Base-by-base conservation (phyloP, 208 protist genomes). In the Herpetomonas samuelpessoai region DNA sequence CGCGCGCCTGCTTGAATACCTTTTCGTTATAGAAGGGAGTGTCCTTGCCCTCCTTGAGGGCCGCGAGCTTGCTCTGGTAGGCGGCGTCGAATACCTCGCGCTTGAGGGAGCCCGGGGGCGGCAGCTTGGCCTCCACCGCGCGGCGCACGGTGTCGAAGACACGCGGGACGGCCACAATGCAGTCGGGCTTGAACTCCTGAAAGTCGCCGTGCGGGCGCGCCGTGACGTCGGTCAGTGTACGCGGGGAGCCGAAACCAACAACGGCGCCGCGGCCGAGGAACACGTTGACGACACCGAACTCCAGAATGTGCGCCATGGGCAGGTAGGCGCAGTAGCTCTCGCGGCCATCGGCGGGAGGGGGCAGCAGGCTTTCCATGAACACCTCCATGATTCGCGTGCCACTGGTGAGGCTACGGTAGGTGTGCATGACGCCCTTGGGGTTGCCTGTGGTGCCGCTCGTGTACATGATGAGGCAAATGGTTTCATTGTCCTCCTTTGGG, bases 241-340 rank as follows among this genome's bases (percentile, higher is more conserved):
- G 81, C 28, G 86, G 88, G 4, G 22, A 74, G 58, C 81, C 84
- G 62, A 93, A 96, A 44, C 78, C 76, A 51, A 95, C 62, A 2
- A 83, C 28, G 28, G 68, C 71, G 27, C 89, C 93, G n/a, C 81
- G 69, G 4, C 57, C 48, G 2, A 97, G 52, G 35, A 96, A 71
- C 31, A 93, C 61, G 45, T 76, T 88, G 25, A 95, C 60, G 19
- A 91, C 85, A 18, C 62, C 71, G 31, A 96, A 78, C 73, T 97
- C 91, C n/a, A 98, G 71, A 61, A 98, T 95, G 73, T 98, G 94
- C n/a, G 92, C 94, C 3, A 97, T 61, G 4, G 94, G 94, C 7
- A 98, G 73, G 60, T 97, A 98, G 1, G 88, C 75, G 47, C 88
- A 77, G 62, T 96, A 94, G n/a, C 55, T 61, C 57, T 96, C 89